A percentile compares a stretch with the other conserved stretches of the same genome.
Conservation (phyloP, 306 rosid genomes). For the Vigna angularis region DNA sequence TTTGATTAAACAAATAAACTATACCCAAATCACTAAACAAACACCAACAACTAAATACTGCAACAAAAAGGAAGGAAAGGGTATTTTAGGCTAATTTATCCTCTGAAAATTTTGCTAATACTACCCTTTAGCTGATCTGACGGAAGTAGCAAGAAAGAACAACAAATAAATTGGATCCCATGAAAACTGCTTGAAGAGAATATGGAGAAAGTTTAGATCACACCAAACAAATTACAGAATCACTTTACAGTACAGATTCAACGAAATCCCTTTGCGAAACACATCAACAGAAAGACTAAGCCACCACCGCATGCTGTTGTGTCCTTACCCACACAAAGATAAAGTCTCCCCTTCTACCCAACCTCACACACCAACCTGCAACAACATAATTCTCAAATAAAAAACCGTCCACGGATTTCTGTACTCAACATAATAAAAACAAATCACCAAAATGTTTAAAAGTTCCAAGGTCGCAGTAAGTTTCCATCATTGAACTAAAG, state of each 20-base stretch:
- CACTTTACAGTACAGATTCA: conserved; percentile 89
- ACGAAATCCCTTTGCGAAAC: conserved; percentile 77
- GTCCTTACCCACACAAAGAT: conserved; percentile 49
- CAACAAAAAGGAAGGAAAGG: background rate
- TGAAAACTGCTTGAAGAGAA: conserved; percentile 44
- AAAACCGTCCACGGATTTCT: background rate
- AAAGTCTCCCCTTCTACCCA: conserved; percentile 28
- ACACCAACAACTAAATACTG: conserved; percentile 5
- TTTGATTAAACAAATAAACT: background rate
- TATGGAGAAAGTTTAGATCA: background rate
- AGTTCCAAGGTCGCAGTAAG: background rate
- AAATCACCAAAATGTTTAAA: background rate
- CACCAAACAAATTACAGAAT: conserved; percentile 70
- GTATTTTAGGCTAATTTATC: background rate
- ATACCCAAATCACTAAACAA: conserved; percentile 21
- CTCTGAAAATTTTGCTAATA: background rate
- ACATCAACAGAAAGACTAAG: conserved; percentile 77
- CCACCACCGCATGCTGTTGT: conserved; percentile 94
- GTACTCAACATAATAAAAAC: background rate
- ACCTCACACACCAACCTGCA: conserved; percentile 45
- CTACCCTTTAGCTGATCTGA: conserved; percentile 79
- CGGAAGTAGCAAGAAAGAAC: conserved; percentile 88
- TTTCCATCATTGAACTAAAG: background rate
- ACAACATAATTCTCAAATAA: conserved; percentile 37
- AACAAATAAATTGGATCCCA: conserved; percentile 81